Evolutionary conservation across 257 asterid species (phyloP), one percentile per base, ranked within the genome.

Genomic region (Penstemon barbatus): DNA sequence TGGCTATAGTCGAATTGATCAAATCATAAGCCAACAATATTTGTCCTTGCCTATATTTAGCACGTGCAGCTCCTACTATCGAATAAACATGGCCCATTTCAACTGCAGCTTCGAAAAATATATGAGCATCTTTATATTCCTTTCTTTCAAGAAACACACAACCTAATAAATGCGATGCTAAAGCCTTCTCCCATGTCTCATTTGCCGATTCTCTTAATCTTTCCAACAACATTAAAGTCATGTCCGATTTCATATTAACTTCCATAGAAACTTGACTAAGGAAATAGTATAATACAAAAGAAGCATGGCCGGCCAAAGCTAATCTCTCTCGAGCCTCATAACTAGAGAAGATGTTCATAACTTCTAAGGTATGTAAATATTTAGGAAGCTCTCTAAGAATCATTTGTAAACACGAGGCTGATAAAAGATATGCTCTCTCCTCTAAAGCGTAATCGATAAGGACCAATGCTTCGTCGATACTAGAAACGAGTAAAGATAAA

Each of bases 321-420:
- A 94, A 69, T 61, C 86, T 81, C 46, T 83, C 79, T 78, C 83
- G 77, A 51, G 89, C 96, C 61, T 89, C 97, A 9, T 89, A 66
- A 71, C 78, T 86, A 71, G 93, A 83, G 46, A 94, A 89, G 59
- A 87, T 65, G 56, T 63, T 85, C 69, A 75, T 72, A 43, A 89
- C 91, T 5, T 81, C 79, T 6, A 87, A 84, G 63, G 75, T 80
- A 49, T 84, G 90, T 75, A 94, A 75, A 19, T 87, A 87, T 69
- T 71, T 68, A 0, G 97, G 97, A 5, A 92, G 89, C 69, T 89
- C 99, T 80, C 99, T 86, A 60, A 94, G 78, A 73, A 89, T 81
- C 7, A 94, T 93, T 77, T 87, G 99, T 85, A 94, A 71, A 80
- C 99, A 94, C 61, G 99, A 92, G 13, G 97, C 97, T 57, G 92